phyloP scores from a whole-genome alignment of 139 green algal species.

The Zygnema cylindricum region DNA sequence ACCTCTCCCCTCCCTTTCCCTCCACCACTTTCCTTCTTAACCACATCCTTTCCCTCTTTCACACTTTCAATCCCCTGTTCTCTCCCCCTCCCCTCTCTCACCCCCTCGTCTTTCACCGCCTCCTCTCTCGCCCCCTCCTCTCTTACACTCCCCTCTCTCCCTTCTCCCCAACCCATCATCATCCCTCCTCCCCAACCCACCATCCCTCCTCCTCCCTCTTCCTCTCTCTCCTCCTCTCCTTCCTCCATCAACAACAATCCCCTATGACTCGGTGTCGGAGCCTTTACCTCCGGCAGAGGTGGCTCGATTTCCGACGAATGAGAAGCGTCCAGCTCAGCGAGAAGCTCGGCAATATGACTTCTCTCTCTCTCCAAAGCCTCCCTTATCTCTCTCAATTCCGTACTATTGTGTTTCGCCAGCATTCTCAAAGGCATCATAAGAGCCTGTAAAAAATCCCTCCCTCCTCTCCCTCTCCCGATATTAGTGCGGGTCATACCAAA shows the following conservation, averaged over 20 bases:
- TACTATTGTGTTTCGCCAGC: background rate
- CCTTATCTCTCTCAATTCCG: conserved; percentile 8
- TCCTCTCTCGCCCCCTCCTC: conserved; percentile 12
- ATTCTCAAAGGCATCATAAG: background rate
- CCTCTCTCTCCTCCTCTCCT: background rate
- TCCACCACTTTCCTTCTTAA: background rate
- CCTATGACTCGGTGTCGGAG: conserved; percentile 61
- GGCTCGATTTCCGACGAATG: background rate
- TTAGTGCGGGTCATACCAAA: too few species aligned
- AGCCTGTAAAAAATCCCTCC: too few species aligned
- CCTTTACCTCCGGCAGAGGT: conserved; percentile 53
- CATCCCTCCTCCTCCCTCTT: background rate
- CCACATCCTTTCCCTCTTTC: background rate
- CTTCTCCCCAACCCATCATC: conserved; percentile 1
- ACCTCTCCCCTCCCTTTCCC: background rate
- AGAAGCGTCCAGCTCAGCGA: background rate
- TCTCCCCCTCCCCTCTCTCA: background rate
- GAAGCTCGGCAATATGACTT: conserved; percentile 22
- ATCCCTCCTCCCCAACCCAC: background rate
- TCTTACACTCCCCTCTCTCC: background rate
- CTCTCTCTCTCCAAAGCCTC: conserved; percentile 19
- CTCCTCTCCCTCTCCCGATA: too few species aligned
- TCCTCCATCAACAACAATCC: background rate
- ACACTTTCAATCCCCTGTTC: background rate
- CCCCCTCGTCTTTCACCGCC: background rate